Evolutionary conservation across 495 filamentous ascomycete species (phyloP), one percentile per base, ranked within the genome.

Genomic region (Penicillium canescens): DNA sequence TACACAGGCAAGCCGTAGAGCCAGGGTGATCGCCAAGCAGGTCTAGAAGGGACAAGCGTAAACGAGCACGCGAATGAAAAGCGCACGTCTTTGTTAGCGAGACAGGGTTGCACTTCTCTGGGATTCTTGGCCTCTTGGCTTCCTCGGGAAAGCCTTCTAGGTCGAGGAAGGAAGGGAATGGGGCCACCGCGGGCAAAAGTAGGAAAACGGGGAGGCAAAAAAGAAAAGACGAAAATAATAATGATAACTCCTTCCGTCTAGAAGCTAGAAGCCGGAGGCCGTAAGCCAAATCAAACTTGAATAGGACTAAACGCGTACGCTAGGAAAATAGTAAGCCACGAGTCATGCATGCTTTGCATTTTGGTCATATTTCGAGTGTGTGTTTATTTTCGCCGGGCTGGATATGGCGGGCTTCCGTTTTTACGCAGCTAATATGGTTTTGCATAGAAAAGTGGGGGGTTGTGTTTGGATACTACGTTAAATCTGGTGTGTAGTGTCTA

Each of bases 311-410:
- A 18, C 18, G 18, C 23, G 1, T 24, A 5, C 2, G 28, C 18
- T 18, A 8, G 28, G 8, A 7, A 31, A 31, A 31, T 10, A 7
- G 28, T 31, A 41, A 39, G 50, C 46, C 62, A 55, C 55, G 62
- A 62, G 59, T 57, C 52, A 59, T 65, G 62, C 50, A 65, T 23
- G 59, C 53, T 59, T 59, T 59, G 59, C 46, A 44, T 50, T 31
- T 4, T 31, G 6, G 5, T 7, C 9, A 7, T 5, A 5, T 26
- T 26, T 26, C 24, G 24, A 7, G 24, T 0, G 7, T 31, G 28
- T 31, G 28, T 37, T 43, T 47, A 14, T 20, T 13, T 57, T 26
- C n/a, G 36, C 45, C 46, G 43, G 23, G 50, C 45, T 46, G 31
- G 35, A 40, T 13, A 40, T 50, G 46, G 6, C 24, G 28, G 28